phyloP scores from a whole-genome alignment of 2,329 filamentous ascomycete genomes.

The Pestalotiopsis sp. region DNA sequence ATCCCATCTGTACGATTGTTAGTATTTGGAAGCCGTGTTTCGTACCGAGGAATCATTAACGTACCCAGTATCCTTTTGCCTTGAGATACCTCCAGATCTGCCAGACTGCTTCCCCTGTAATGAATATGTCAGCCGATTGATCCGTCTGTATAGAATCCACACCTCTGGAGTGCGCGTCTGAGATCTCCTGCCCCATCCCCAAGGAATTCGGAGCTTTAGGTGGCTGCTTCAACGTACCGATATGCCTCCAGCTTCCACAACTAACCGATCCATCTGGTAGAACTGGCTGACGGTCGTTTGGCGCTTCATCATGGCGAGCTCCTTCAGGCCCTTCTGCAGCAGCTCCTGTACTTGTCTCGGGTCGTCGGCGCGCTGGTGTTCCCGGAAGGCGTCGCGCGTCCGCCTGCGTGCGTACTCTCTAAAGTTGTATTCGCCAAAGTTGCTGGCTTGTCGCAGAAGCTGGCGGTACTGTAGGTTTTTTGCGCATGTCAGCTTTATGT shows the following conservation, averaged over 20 bases:
- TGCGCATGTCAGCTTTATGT: slow-evolving; percentile 13
- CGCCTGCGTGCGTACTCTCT: slow-evolving; percentile 92
- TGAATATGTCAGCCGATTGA: neutral
- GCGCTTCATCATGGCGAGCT: slow-evolving; percentile 89
- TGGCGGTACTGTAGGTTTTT: slow-evolving; percentile 73
- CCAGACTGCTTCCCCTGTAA: slow-evolving; percentile 69
- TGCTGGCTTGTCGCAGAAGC: slow-evolving; percentile 78
- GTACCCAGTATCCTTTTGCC: slow-evolving; percentile 80
- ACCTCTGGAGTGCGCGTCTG: neutral
- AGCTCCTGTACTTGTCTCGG: slow-evolving; percentile 79
- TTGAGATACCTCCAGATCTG: slow-evolving; percentile 63
- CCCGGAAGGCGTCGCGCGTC: slow-evolving; percentile 87
- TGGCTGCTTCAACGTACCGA: slow-evolving; percentile 53
- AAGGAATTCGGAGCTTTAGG: neutral
- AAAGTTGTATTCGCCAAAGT: slow-evolving; percentile 97
- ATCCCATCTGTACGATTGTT: slow-evolving; percentile 27
- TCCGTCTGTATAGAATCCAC: too few species aligned
- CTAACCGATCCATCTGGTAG: slow-evolving; percentile 86
- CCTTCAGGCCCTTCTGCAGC: slow-evolving; percentile 83
- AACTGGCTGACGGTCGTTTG: slow-evolving; percentile 96
- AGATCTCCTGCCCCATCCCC: neutral
- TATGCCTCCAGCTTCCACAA: slow-evolving; percentile 80
- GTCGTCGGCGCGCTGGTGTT: slow-evolving; percentile 73
- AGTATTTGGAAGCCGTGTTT: slow-evolving; percentile 1
- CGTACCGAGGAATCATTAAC: slow-evolving; percentile 12